Evolutionary conservation across 495 filamentous ascomycete genomes (phyloP).

Genomic region (Penicillium waksmanii): DNA sequence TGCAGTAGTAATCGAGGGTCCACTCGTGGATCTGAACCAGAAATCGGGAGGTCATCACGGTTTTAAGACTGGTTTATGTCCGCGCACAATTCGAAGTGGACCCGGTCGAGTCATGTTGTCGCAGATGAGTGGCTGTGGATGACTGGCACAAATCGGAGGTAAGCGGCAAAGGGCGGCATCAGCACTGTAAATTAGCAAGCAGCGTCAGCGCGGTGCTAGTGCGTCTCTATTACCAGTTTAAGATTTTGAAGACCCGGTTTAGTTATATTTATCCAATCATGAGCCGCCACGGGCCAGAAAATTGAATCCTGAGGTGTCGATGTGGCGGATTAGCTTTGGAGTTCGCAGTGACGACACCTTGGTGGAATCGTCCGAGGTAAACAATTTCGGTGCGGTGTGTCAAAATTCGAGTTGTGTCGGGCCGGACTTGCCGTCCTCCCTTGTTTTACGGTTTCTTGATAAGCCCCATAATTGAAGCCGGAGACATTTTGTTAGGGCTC

Average conservation of each 20-base stretch:
- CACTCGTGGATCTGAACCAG: constrained; percentile 18
- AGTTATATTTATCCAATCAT: not conserved
- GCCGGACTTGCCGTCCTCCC: not conserved
- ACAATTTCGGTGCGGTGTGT: not conserved
- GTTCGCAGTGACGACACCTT: not conserved
- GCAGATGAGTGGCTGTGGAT: not conserved
- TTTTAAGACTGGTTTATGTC: constrained; percentile 19
- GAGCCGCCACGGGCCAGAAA: not conserved
- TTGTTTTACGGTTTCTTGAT: not conserved
- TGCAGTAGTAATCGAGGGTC: constrained; percentile 51
- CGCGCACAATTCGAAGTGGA: constrained; percentile 9
- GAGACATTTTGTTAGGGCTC: not conserved
- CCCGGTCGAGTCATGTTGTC: not conserved
- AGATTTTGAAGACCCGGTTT: not conserved
- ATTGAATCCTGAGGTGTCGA: not conserved
- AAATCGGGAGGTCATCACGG: constrained; percentile 22
- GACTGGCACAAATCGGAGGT: not conserved
- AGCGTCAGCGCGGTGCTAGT: not conserved
- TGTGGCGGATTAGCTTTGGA: not conserved
- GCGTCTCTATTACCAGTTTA: too few relatives aligned
- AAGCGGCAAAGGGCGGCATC: not conserved
- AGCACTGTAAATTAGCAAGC: constrained; percentile 1
- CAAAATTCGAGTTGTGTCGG: not conserved
- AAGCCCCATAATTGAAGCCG: not conserved
- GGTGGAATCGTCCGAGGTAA: not conserved